These are phyloP conservation scores for Suillus fuscotomentosus DNA, from an alignment of 768 basidiomycete genomes.

Conservation along the genomic window DNA sequence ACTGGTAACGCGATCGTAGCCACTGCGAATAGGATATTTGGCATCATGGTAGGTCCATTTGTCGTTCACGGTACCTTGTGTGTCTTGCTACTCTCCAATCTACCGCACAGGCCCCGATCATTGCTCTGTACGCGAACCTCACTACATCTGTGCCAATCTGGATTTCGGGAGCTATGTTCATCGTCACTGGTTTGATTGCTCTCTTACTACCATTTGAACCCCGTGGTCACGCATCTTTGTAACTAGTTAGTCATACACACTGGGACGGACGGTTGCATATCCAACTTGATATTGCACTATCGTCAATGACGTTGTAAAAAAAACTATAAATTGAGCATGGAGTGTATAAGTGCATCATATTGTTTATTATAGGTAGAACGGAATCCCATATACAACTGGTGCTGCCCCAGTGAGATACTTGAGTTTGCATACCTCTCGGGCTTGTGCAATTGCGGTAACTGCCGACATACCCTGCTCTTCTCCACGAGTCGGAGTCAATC, in stretches of 20 bases:
- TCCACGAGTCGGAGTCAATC: constrained; percentile 38
- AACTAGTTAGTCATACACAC: not conserved
- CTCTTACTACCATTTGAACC: constrained; percentile 57
- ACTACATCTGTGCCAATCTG: constrained; percentile 53
- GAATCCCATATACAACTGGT: constrained; percentile 93
- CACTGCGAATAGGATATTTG: constrained; percentile 54
- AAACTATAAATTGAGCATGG: not conserved
- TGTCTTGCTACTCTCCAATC: not conserved
- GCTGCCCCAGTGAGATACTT: constrained; percentile 95
- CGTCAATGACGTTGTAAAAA: not conserved
- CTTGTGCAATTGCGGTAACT: constrained; percentile 74
- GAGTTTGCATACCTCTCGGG: constrained; percentile 82
- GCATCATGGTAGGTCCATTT: constrained; percentile 48
- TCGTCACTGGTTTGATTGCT: constrained; percentile 46
- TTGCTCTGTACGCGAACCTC: constrained; percentile 49
- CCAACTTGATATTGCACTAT: not conserved
- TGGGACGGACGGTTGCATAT: not conserved
- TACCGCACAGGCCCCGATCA: constrained; percentile 41
- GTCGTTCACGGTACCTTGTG: constrained; percentile 5
- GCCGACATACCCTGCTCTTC: constrained; percentile 41
- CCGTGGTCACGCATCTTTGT: constrained; percentile 52
- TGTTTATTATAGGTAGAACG: constrained; percentile 66
- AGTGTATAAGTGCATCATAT: not conserved
- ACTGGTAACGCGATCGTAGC: constrained; percentile 57
- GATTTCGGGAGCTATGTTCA: constrained; percentile 51